phyloP scores from a whole-genome alignment of 2,329 filamentous ascomycete genomes.

The Hypoxylon rubiginosum region DNA sequence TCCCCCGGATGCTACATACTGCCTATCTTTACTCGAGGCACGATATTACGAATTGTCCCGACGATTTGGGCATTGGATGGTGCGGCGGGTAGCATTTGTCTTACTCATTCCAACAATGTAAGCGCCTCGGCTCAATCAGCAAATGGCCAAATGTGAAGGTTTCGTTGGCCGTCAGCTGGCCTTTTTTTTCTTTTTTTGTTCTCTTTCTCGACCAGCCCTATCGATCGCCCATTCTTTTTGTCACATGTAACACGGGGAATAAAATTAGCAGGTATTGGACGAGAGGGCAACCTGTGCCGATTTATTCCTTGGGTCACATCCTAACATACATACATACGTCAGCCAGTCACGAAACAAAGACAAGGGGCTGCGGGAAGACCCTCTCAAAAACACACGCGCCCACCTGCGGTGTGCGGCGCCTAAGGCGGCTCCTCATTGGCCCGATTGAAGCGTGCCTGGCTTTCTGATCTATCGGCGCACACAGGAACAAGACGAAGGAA shows the following conservation, averaged over 20 bases:
- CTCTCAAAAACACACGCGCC: conserved; percentile 51
- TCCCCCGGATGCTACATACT: not conserved
- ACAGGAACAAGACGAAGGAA: too few species aligned
- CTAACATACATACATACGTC: too few species aligned
- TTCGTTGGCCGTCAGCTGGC: not conserved
- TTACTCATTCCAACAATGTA: conserved; percentile 6
- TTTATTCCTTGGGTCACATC: conserved; percentile 29
- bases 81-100: conserved; percentile 12
- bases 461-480: conserved; percentile 21
- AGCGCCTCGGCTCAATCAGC: conserved; percentile 22
- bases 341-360: conserved; percentile 50
- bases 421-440: conserved; percentile 45
- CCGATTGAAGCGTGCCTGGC: conserved; percentile 12
- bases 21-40: not conserved
- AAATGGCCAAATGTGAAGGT: not conserved
- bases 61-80: conserved; percentile 37
- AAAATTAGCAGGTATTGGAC: not conserved
- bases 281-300: conserved; percentile 25
- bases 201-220: not conserved
- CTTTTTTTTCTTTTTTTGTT: not conserved
- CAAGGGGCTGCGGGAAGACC: conserved; percentile 32
- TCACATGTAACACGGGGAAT: not conserved
- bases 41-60: conserved; percentile 13
- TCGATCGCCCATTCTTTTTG: not conserved
- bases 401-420: conserved; percentile 48